Evolutionary conservation across 2,329 filamentous ascomycete species (phyloP).

Genomic region (Aschersonia sp.): DNA sequence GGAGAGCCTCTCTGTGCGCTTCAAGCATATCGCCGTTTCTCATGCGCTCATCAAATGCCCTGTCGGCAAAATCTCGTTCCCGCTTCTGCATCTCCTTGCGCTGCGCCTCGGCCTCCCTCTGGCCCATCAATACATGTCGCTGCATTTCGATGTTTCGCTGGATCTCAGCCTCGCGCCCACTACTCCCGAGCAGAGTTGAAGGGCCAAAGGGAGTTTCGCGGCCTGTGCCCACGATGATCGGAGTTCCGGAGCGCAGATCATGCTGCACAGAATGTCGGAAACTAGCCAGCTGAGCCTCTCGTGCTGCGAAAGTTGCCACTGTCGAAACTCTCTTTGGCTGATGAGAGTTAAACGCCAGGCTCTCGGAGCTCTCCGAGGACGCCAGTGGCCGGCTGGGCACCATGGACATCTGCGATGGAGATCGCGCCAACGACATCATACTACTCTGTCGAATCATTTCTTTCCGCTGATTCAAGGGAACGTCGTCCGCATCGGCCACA

Average conservation of each 20-base stretch:
- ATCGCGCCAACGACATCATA: slow-evolving; percentile 14
- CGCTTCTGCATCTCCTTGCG: slow-evolving; percentile 42
- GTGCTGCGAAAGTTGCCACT: slow-evolving; percentile 25
- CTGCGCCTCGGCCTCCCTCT: slow-evolving; percentile 48
- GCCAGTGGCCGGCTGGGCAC: slow-evolving; percentile 6
- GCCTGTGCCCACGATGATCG: slow-evolving; percentile 16
- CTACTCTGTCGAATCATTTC: slow-evolving; percentile 43
- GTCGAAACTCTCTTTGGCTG: slow-evolving; percentile 35
- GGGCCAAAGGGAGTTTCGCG: slow-evolving; percentile 24
- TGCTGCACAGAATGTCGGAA: slow-evolving; percentile 54
- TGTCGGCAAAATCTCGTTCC: slow-evolving; percentile 43
- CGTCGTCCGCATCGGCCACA: slow-evolving; percentile 42
- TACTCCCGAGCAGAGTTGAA: slow-evolving; percentile 14
- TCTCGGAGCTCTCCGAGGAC: slow-evolving; percentile 15
- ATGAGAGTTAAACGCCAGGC: slow-evolving; percentile 34
- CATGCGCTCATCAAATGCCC: slow-evolving; percentile 61
- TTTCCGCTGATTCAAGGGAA: slow-evolving; percentile 56
- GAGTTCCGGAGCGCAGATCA: slow-evolving; percentile 35
- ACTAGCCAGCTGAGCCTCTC: slow-evolving; percentile 46
- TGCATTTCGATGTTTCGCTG: slow-evolving; percentile 37
- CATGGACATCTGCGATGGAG: slow-evolving; percentile 11
- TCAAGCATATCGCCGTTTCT: slow-evolving; percentile 59
- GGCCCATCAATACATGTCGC: slow-evolving; percentile 40
- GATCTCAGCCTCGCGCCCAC: slow-evolving; percentile 24
- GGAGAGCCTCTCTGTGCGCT: slow-evolving; percentile 64